These are phyloP conservation scores for Candida ponderosae DNA, from an alignment of 805 yeast species.

Conservation along the genomic window DNA sequence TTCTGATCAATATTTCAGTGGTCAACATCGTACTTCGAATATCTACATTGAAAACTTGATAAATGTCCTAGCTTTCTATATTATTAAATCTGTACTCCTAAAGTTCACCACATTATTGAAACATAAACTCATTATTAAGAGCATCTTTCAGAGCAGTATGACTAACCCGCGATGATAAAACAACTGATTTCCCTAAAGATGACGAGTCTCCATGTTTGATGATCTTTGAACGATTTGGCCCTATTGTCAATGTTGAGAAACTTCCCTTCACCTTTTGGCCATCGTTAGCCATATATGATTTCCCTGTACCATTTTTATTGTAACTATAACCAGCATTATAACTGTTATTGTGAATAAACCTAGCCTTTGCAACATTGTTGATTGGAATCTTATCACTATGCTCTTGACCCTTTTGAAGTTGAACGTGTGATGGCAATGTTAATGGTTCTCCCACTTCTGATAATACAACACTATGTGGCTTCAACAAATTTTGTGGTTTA, in stretches of 20 bases:
- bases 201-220: conserved; percentile 20
- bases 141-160: conserved; percentile 20
- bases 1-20: too few species aligned
- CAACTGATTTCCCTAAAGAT: conserved; percentile 10
- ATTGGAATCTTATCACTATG: too few species aligned
- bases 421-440: neutral
- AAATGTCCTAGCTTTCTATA: too few species aligned
- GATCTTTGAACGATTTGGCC: conserved; percentile 18
- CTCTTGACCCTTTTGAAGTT: too few species aligned
- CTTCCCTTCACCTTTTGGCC: conserved; percentile 14
- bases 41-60: too few species aligned
- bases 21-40: too few species aligned
- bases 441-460: conserved; percentile 15
- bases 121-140: conserved; percentile 3
- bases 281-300: too few species aligned
- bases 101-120: neutral
- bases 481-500: conserved; percentile 5
- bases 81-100: too few species aligned
- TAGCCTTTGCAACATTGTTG: too few species aligned
- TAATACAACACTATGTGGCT: conserved; percentile 8
- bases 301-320: too few species aligned
- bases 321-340: too few species aligned
- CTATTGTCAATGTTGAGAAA: conserved; percentile 19
- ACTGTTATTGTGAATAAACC: too few species aligned
- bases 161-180: conserved; percentile 17